phyloP scores from a whole-genome alignment of 306 rosid species.

The Alnus rubra region DNA sequence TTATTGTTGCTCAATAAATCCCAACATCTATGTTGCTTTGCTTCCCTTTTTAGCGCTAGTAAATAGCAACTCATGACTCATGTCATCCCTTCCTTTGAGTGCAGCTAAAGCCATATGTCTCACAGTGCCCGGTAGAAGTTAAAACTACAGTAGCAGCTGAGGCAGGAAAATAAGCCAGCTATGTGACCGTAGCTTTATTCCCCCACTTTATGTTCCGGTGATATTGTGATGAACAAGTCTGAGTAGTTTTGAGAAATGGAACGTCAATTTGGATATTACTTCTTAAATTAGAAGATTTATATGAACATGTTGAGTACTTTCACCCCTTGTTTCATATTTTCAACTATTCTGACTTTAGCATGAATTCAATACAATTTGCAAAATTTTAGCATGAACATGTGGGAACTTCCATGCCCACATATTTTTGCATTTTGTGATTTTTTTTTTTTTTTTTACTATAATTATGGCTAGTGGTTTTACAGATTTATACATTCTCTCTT shows the following conservation, averaged over 20 bases:
- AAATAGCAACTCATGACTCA: constrained; percentile 8
- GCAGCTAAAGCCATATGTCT: constrained; percentile 59
- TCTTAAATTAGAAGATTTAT: neutral
- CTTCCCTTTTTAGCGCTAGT: neutral
- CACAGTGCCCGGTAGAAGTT: constrained; percentile 48
- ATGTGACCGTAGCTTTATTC: neutral
- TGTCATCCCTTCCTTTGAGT: neutral
- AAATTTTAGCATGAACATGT: neutral
- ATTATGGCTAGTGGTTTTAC: too few relatives aligned
- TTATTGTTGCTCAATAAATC: neutral
- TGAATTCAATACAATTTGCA: neutral
- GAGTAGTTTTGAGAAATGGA: neutral
- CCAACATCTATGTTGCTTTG: neutral
- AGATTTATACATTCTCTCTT: too few relatives aligned
- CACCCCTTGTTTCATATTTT: neutral
- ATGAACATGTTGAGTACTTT: neutral
- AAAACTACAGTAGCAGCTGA: constrained; percentile 36
- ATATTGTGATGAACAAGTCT: neutral
- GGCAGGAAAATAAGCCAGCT: constrained; percentile 21
- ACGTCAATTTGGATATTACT: neutral
- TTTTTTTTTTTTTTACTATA: too few relatives aligned
- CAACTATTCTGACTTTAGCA: neutral
- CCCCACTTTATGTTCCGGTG: neutral
- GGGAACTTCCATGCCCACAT: too few relatives aligned
- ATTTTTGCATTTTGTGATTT: too few relatives aligned